Percentiles rank a stretch among this genome's conserved stretches.
Conservation (phyloP, 1,284 basidiomycete genomes). For the Ceratorhiza oryzae-sativae region DNA sequence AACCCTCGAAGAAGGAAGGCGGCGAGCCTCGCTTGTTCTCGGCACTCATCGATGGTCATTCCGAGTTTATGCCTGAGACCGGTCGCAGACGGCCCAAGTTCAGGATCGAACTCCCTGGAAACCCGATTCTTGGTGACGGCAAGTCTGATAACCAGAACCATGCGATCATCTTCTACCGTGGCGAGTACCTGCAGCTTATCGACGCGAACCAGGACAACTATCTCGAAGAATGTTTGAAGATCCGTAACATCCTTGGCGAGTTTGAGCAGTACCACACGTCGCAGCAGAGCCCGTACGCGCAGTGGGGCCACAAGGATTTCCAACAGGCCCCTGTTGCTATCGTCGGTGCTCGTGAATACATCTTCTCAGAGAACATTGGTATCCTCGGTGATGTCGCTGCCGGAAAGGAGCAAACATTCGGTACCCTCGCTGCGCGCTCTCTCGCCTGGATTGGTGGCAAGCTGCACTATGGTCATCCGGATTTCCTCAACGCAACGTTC, state of each 20-base stretch:
- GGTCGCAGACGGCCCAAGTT: constrained; percentile 95
- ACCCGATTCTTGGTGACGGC: constrained; percentile 98
- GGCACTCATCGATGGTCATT: constrained; percentile 96
- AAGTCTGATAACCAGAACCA: constrained; percentile 99
- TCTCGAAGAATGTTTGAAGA: constrained; percentile 98
- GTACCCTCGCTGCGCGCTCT: constrained; percentile 92
- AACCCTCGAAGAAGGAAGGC: constrained; percentile 91
- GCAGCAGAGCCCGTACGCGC: constrained; percentile 90
- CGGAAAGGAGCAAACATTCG: constrained; percentile 99
- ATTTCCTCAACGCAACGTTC: constrained; percentile 97
- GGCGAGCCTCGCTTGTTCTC: constrained; percentile 96
- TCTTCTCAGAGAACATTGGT: constrained; percentile 99
- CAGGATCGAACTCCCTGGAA: constrained; percentile 96
- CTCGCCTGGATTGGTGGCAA: constrained; percentile 98
- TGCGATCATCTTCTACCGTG: constrained; percentile 98
- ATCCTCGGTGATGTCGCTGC: constrained; percentile 98
- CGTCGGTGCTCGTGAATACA: constrained; percentile 98
- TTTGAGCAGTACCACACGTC: constrained; percentile 94
- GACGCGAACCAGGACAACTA: constrained; percentile 99
- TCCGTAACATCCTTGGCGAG: constrained; percentile 94
- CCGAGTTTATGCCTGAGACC: constrained; percentile 89
- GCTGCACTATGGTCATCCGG: constrained; percentile 97
- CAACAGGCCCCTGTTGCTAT: constrained; percentile 91
- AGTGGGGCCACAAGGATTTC: constrained; percentile 87
- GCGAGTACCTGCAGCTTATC: constrained; percentile 98